A percentile compares a stretch with the other conserved stretches of the same genome.
These are phyloP conservation scores for Stachybotrys elegans DNA, from an alignment of 2,329 filamentous ascomycete genomes.

Conservation along the genomic window DNA sequence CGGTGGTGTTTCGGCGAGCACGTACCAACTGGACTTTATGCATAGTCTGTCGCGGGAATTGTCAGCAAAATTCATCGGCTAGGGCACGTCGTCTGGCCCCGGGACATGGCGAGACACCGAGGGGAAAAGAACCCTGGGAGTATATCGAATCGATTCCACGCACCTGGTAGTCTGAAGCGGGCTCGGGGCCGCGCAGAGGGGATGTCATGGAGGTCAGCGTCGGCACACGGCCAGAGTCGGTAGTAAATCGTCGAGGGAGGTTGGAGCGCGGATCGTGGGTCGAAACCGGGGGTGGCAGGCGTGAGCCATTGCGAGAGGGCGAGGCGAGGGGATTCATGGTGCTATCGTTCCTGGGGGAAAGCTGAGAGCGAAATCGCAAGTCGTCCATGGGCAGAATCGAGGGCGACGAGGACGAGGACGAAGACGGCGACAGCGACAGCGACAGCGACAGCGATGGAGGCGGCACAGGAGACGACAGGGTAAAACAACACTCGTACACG, in stretches of 20 bases:
- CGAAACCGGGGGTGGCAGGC: slow-evolving; percentile 45
- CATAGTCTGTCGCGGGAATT: slow-evolving; percentile 50
- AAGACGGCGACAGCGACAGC: too few relatives aligned
- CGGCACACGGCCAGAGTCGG: slow-evolving; percentile 79
- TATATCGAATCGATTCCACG: slow-evolving; percentile 19
- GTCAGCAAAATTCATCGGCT: too few relatives aligned
- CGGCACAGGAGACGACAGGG: slow-evolving; percentile 19
- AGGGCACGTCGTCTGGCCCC: too few relatives aligned
- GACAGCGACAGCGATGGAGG: slow-evolving; percentile 29
- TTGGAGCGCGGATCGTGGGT: slow-evolving; percentile 68
- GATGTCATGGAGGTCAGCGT: slow-evolving; percentile 61
- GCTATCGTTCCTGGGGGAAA: slow-evolving; percentile 71
- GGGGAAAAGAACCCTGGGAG: background rate
- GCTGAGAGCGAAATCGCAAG: slow-evolving; percentile 71
- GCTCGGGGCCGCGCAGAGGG: slow-evolving; percentile 42
- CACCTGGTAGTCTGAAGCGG: slow-evolving; percentile 43
- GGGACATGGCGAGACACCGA: too few relatives aligned
- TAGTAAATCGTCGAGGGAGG: slow-evolving; percentile 89
- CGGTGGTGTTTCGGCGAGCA: slow-evolving; percentile 12
- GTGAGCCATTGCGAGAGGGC: slow-evolving; percentile 64
- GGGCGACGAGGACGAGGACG: slow-evolving; percentile 10
- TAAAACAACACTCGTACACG: slow-evolving; percentile 35
- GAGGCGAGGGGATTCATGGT: slow-evolving; percentile 71
- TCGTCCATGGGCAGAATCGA: slow-evolving; percentile 75
- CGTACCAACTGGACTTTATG: slow-evolving; percentile 76